Conservation (phyloP, 768 basidiomycete species). For the Kwoniella heveanensis region DNA sequence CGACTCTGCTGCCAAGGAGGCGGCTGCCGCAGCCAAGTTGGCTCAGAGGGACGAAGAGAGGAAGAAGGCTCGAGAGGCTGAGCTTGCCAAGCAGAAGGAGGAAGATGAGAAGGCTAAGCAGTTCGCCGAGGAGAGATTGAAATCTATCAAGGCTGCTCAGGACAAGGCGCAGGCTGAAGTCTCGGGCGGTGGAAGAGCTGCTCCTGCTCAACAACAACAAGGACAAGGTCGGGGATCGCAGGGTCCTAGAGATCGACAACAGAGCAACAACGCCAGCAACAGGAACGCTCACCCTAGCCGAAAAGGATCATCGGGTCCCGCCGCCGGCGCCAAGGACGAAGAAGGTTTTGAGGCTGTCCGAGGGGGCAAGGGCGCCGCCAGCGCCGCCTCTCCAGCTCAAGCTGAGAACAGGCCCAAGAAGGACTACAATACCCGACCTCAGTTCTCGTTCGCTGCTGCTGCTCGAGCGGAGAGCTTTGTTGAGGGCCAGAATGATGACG, state of each 20-base stretch:
- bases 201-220: not conserved
- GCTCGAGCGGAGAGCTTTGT: constrained; percentile 56
- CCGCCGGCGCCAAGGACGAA: constrained; percentile 21
- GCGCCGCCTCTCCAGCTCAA: constrained; percentile 9
- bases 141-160: constrained; percentile 65
- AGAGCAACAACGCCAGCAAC: constrained; percentile 8
- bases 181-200: constrained; percentile 11
- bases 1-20: constrained; percentile 73
- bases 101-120: constrained; percentile 34
- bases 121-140: constrained; percentile 52
- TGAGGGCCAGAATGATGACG: constrained; percentile 35
- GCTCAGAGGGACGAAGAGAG: constrained; percentile 45
- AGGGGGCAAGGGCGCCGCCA: constrained; percentile 9
- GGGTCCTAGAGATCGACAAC: constrained; percentile 1
- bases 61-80: constrained; percentile 42
- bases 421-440: constrained; percentile 66
- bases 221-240: constrained; percentile 4
- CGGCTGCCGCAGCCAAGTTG: constrained; percentile 50
- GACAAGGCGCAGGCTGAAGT: constrained; percentile 32
- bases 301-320: constrained; percentile 2
- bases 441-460: constrained; percentile 79
- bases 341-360: constrained; percentile 40
- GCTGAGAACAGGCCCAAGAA: constrained; percentile 21
- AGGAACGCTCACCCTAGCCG: constrained; percentile 4
- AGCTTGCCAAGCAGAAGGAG: constrained; percentile 37